Evolutionary conservation across 257 asterid genomes (phyloP), one percentile per base, ranked within the genome.

Genomic region (Solanum clarkiae): DNA sequence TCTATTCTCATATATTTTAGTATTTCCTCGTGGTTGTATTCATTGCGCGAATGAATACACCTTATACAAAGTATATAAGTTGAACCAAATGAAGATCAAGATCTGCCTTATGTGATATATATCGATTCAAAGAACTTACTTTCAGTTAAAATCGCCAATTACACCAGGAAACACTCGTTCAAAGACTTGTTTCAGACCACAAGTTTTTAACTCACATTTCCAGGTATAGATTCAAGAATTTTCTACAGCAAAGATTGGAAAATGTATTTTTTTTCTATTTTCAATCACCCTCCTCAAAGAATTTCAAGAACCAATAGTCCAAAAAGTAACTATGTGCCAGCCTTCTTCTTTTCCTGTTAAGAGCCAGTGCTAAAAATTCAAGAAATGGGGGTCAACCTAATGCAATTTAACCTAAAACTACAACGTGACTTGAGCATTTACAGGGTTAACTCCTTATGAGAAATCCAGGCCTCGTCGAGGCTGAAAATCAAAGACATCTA

Each of bases 401-500:
- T 77, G 63, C 45, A 53, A 69, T 83, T 82, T 83, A 86, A 88
- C 91, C 94, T 88, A 86, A 70, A 86, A 79, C 83, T 79, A 79
- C 26, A 90, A 77, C 86, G 89, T 84, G 88, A 68, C 84, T 87
- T 65, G 89, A 80, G 56, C 85, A 89, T 92, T 81, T 90, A 92
- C 93, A 91, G 60, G 83, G 87, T 86, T 89, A 60, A 57, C 59
- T 80, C 82, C 79, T 84, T 80, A 72, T 45, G 87, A 84, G 56
- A 42, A 70, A 63, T 77, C 85, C 57, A 79, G 84, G 54, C 80
- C 87, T 68, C 15, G 77, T 44, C 55, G 83, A 66, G 85, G 85
- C 83, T 49, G 80, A 80, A 83, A 81, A 89, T 54, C 44, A 44
- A 83, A 71, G 56, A 86, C 85, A 94, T 44, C 85, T 84, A 24